Evolutionary conservation across 257 asterid genomes (phyloP).

Genomic region (Coffea canephora): DNA sequence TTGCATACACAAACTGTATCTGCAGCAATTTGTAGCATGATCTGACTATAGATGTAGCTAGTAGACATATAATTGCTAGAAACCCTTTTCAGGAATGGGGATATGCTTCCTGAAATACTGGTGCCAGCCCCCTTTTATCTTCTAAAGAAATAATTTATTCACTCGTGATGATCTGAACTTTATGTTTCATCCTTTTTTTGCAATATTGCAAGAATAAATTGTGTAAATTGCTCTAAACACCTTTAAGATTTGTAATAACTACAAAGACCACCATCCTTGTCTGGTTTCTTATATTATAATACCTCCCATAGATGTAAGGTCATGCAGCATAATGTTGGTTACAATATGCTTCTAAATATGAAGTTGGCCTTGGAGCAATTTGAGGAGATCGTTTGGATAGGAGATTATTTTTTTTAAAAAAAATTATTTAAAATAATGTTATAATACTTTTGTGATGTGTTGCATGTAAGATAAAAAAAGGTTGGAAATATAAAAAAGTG

Average conservation of each 20-base stretch:
- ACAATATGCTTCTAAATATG: too few relatives aligned
- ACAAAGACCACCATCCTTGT: not conserved
- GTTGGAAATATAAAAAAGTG: too few relatives aligned
- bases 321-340: too few relatives aligned
- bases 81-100: conserved; percentile 26
- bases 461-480: too few relatives aligned
- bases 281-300: not conserved
- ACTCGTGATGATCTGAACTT: not conserved
- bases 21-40: conserved; percentile 2
- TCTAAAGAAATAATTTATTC: not conserved
- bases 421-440: too few relatives aligned
- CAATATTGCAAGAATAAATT: not conserved
- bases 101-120: conserved; percentile 41
- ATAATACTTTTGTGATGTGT: too few relatives aligned
- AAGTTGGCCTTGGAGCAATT: too few relatives aligned
- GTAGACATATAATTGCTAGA: conserved; percentile 19
- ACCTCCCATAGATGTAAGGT: not conserved
- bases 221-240: not conserved
- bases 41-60: conserved; percentile 15
- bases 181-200: not conserved
- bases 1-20: not conserved
- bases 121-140: conserved; percentile 14
- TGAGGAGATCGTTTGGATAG: too few relatives aligned
- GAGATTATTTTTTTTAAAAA: too few relatives aligned
- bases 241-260: not conserved